phyloP scores from a whole-genome alignment of 129 eudicot species.

The Helianthus annuus region DNA sequence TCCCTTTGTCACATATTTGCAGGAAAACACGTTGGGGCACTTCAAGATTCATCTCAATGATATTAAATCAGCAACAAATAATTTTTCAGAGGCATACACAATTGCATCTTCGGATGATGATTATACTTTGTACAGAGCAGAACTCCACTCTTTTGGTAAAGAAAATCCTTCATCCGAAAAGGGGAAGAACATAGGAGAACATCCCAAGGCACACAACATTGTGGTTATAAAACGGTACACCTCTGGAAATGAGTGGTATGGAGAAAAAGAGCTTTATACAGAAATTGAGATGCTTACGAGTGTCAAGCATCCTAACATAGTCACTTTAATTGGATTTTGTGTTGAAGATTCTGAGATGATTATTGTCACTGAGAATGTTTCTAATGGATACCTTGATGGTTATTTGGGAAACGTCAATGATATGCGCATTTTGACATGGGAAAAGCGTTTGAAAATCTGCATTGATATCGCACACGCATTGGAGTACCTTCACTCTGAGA shows the following conservation, averaged over 20 bases:
- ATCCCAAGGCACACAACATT: too few relatives aligned
- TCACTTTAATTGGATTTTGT: background rate
- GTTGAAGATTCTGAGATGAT: background rate
- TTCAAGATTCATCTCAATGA: too few relatives aligned
- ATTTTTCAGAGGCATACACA: too few relatives aligned
- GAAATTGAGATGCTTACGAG: background rate
- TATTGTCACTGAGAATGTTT: background rate
- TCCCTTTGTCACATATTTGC: too few relatives aligned
- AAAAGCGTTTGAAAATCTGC: background rate
- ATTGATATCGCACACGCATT: background rate
- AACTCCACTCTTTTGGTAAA: too few relatives aligned
- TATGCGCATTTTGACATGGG: background rate
- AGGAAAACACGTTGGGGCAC: too few relatives aligned
- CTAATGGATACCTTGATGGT: background rate
- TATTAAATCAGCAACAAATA: too few relatives aligned
- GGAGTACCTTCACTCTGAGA: background rate
- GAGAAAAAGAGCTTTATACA: background rate
- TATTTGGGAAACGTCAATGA: background rate
- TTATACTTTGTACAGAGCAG: too few relatives aligned
- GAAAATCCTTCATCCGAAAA: too few relatives aligned
- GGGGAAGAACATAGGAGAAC: too few relatives aligned
- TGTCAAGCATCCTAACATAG: background rate
- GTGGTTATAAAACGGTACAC: too few relatives aligned
- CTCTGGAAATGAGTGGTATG: background rate
- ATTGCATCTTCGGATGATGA: too few relatives aligned